phyloP scores from a whole-genome alignment of 139 green algal genomes.

The Haematococcus lacustris region DNA sequence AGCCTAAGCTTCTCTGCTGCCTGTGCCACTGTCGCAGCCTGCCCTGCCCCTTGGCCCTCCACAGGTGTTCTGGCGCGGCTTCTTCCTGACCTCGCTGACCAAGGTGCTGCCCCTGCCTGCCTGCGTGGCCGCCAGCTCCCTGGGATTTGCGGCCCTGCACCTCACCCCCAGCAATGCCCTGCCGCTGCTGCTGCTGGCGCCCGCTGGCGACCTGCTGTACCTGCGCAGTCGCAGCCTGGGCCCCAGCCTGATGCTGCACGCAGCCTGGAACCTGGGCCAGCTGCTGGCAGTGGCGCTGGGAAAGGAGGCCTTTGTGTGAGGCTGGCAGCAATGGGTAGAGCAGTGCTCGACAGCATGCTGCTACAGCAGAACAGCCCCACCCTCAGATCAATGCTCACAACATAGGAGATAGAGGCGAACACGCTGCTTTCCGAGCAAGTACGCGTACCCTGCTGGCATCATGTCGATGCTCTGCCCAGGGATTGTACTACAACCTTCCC shows the following conservation, averaged over 20 bases:
- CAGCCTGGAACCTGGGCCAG: slow-evolving; percentile 35
- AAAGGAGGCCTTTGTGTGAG: slow-evolving; percentile 43
- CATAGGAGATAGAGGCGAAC: too few relatives aligned
- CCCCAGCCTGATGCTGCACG: slow-evolving; percentile 32
- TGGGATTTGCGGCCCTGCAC: slow-evolving; percentile 35
- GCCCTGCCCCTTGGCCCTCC: too few relatives aligned
- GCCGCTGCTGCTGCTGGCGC: slow-evolving; percentile 26
- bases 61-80: slow-evolving; percentile 47
- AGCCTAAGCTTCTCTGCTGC: too few relatives aligned
- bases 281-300: slow-evolving; percentile 26
- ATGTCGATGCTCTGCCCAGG: too few relatives aligned
- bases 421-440: too few relatives aligned
- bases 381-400: too few relatives aligned
- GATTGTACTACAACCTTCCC: too few relatives aligned
- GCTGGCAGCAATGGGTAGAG: too few relatives aligned
- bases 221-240: slow-evolving; percentile 30
- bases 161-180: slow-evolving; percentile 21
- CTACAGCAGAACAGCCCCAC: too few relatives aligned
- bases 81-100: slow-evolving; percentile 41
- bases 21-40: too few relatives aligned
- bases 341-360: too few relatives aligned
- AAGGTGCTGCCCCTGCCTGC: slow-evolving; percentile 32
- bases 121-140: slow-evolving; percentile 27
- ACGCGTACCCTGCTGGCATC: too few relatives aligned
- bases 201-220: slow-evolving; percentile 29